A percentile compares a stretch with the other conserved stretches of the same genome.
phyloP scores from a whole-genome alignment of 2,329 filamentous ascomycete genomes.

The Metarhizium album region DNA sequence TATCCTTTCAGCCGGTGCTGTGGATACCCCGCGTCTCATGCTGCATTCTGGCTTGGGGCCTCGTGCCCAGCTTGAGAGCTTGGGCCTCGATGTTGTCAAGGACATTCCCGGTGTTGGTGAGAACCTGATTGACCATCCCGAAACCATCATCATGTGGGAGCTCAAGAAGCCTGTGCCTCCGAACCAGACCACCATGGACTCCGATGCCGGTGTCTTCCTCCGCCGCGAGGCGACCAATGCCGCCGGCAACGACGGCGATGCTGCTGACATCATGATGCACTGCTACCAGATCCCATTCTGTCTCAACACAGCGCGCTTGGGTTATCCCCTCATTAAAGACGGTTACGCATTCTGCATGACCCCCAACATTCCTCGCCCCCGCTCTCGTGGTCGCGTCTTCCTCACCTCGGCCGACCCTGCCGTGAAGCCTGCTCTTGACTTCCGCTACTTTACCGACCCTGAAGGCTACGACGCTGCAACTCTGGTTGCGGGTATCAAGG shows the following conservation, averaged over 20 bases:
- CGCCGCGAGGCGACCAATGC: slow-evolving; percentile 66
- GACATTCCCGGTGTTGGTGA: slow-evolving; percentile 50
- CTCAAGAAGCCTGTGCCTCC: slow-evolving; percentile 64
- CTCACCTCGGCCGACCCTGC: slow-evolving; percentile 63
- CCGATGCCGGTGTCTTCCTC: slow-evolving; percentile 79
- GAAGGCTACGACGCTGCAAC: slow-evolving; percentile 79
- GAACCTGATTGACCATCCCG: slow-evolving; percentile 51
- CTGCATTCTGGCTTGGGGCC: slow-evolving; percentile 48
- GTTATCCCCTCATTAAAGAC: slow-evolving; percentile 52
- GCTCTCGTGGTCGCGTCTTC: slow-evolving; percentile 67
- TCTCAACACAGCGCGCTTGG: slow-evolving; percentile 72
- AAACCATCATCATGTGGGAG: slow-evolving; percentile 59
- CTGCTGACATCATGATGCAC: slow-evolving; percentile 89
- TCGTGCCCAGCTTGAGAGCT: slow-evolving; percentile 38
- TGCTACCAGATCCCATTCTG: slow-evolving; percentile 94
- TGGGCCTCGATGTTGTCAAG: slow-evolving; percentile 44
- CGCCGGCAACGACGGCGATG: slow-evolving; percentile 55
- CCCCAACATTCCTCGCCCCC: slow-evolving; percentile 76
- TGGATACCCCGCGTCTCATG: slow-evolving; percentile 66
- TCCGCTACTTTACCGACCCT: slow-evolving; percentile 80
- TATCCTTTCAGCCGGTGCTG: slow-evolving; percentile 67
- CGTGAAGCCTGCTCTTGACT: slow-evolving; percentile 75
- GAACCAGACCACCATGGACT: slow-evolving; percentile 85
- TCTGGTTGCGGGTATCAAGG: slow-evolving; percentile 65
- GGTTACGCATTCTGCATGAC: slow-evolving; percentile 89